A percentile compares a stretch with the other conserved stretches of the same genome.
phyloP scores from a whole-genome alignment of 345 rosid species.

The Noccaea bulbosa region DNA sequence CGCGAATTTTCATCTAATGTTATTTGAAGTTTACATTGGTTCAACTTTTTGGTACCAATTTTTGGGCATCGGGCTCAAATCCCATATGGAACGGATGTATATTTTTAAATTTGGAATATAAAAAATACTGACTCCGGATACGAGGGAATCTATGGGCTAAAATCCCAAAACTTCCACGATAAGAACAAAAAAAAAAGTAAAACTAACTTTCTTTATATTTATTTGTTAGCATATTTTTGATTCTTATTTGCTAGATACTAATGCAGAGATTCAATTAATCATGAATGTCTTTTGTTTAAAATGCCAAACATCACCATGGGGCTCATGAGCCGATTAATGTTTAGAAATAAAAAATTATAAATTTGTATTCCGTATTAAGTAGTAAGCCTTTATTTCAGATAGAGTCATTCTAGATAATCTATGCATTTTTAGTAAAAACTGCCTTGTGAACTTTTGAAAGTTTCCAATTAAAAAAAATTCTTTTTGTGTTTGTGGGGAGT shows the following conservation, averaged over 20 bases:
- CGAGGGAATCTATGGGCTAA: no score
- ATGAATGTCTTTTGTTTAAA: neutral
- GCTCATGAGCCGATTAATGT: conserved; percentile 1
- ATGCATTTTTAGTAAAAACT: conserved; percentile 3
- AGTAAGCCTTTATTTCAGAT: neutral
- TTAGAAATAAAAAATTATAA: neutral
- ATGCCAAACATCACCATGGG: neutral
- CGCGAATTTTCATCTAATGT: no score
- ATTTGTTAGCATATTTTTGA: neutral
- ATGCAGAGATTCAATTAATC: neutral
- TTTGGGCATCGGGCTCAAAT: no score
- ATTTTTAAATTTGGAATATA: no score
- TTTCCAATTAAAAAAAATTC: conserved; percentile 7
- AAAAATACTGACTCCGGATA: no score
- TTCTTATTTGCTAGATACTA: conserved; percentile 5
- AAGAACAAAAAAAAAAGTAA: no score
- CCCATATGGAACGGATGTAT: no score
- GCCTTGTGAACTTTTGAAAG: neutral
- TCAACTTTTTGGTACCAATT: no score
- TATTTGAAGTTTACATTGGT: neutral
- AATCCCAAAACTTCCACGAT: no score
- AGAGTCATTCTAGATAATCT: neutral
- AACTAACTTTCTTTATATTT: neutral
- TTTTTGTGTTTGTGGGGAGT: neutral
- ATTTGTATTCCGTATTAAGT: neutral